phyloP scores from a whole-genome alignment of 2,329 filamentous ascomycete species.

The Exophiala xenobiotica region DNA sequence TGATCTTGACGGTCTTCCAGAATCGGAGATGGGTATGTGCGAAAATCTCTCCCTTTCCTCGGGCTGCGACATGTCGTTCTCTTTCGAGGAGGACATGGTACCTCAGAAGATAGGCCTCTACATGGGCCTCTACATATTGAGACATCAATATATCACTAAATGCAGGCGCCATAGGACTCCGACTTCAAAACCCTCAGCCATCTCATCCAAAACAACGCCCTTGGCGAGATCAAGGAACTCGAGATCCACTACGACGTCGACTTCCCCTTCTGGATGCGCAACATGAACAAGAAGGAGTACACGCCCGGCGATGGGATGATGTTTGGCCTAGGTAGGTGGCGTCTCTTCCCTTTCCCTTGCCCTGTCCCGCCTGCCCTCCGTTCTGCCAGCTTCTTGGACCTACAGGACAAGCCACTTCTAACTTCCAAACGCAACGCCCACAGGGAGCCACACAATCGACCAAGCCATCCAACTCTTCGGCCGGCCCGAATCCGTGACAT shows the following conservation, averaged over 20 bases:
- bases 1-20: slow-evolving; percentile 65
- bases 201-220: slow-evolving; percentile 57
- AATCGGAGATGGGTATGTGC: slow-evolving; percentile 56
- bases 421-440: too few relatives aligned
- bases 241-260: slow-evolving; percentile 79
- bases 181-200: slow-evolving; percentile 70
- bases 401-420: not conserved
- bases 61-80: slow-evolving; percentile 19
- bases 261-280: slow-evolving; percentile 18
- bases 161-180: too few relatives aligned
- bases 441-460: slow-evolving; percentile 66
- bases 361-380: not conserved
- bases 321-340: slow-evolving; percentile 64
- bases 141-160: too few relatives aligned
- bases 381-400: not conserved
- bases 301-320: slow-evolving; percentile 66
- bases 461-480: slow-evolving; percentile 71
- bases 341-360: not conserved
- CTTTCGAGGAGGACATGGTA: too few relatives aligned
- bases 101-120: too few relatives aligned
- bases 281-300: slow-evolving; percentile 51
- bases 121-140: too few relatives aligned
- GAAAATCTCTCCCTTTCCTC: not conserved
- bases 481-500: slow-evolving; percentile 64
- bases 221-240: slow-evolving; percentile 72